Evolutionary conservation across 108 stramenopile species (phyloP).

Genomic region (Stephanodiscus minutulus): DNA sequence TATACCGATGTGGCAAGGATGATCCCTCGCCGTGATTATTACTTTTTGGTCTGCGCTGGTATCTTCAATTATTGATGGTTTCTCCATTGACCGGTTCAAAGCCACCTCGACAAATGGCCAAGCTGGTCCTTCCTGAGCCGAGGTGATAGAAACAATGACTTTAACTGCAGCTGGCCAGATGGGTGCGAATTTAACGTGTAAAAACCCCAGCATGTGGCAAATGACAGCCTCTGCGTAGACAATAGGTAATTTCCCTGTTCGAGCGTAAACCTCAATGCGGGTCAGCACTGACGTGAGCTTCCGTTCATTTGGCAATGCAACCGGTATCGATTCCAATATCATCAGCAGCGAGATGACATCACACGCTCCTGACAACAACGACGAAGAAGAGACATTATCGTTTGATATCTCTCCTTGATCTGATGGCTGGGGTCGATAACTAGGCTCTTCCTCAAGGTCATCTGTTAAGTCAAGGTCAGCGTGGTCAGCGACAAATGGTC

Average conservation of each 20-base stretch:
- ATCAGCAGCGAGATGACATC: conserved; percentile 63
- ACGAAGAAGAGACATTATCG: not conserved
- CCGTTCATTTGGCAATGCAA: conserved; percentile 66
- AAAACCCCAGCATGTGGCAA: conserved; percentile 78
- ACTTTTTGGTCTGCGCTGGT: not conserved
- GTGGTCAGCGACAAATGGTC: conserved; percentile 71
- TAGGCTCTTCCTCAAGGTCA: conserved; percentile 83
- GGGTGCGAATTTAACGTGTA: conserved; percentile 81
- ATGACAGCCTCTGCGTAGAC: conserved; percentile 76
- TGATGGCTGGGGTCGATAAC: conserved; percentile 9
- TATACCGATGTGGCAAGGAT: not conserved
- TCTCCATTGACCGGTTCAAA: conserved; percentile 49
- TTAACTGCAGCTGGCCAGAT: conserved; percentile 67
- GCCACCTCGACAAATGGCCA: conserved; percentile 64
- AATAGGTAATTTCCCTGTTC: conserved; percentile 73
- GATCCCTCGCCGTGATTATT: conserved; percentile 1
- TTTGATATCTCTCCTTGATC: conserved; percentile 2
- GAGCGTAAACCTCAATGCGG: conserved; percentile 68
- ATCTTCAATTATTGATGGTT: conserved; percentile 20
- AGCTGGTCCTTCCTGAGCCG: conserved; percentile 50
- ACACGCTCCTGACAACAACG: conserved; percentile 50
- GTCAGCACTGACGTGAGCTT: conserved; percentile 52
- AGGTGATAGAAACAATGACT: conserved; percentile 57
- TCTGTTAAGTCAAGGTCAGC: conserved; percentile 76
- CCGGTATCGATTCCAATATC: conserved; percentile 63